These are phyloP conservation scores for Komagataella pastoris DNA, from an alignment of 805 yeast genomes.

Conservation along the genomic window DNA sequence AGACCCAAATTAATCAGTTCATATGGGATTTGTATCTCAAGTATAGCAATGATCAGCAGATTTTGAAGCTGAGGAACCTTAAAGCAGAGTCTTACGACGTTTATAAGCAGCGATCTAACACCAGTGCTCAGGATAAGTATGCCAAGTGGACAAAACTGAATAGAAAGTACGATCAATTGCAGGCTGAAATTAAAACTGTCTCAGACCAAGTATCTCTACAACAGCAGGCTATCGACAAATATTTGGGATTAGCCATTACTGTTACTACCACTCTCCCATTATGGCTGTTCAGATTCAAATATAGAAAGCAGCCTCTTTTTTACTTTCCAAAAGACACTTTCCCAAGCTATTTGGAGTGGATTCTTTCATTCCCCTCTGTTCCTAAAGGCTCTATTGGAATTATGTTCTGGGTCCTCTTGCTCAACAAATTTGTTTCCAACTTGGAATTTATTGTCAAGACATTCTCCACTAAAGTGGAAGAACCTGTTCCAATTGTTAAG, in stretches of 20 bases:
- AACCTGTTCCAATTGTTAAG: constrained; percentile 2
- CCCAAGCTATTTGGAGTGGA: constrained; percentile 41
- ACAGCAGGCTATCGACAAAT: constrained; percentile 19
- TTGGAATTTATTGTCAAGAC: constrained; percentile 12
- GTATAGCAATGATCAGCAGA: constrained; percentile 21
- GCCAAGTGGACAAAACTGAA: constrained; percentile 93
- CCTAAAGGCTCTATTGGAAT: constrained; percentile 49
- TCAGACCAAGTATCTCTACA: constrained; percentile 23
- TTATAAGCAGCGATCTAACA: constrained; percentile 37
- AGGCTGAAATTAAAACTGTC: constrained; percentile 32
- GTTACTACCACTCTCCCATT: constrained; percentile 30
- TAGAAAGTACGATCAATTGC: constrained; percentile 48
- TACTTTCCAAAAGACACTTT: constrained; percentile 44
- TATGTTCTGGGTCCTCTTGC: constrained; percentile 38
- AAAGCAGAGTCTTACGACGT: constrained; percentile 31
- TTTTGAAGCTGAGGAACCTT: constrained; percentile 16
- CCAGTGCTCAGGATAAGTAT: constrained; percentile 87
- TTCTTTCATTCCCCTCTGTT: constrained; percentile 53
- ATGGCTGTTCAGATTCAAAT: constrained; percentile 35
- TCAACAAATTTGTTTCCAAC: constrained; percentile 11
- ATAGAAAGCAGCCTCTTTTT: constrained; percentile 39
- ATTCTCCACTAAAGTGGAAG: constrained; percentile 4
- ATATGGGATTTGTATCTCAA: constrained; percentile 9
- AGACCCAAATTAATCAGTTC: constrained; percentile 11
- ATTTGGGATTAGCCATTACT: constrained; percentile 21